Evolutionary conservation across 371 early-diverging fungal genomes (phyloP).

Genomic region (Funneliformis caledonium): DNA sequence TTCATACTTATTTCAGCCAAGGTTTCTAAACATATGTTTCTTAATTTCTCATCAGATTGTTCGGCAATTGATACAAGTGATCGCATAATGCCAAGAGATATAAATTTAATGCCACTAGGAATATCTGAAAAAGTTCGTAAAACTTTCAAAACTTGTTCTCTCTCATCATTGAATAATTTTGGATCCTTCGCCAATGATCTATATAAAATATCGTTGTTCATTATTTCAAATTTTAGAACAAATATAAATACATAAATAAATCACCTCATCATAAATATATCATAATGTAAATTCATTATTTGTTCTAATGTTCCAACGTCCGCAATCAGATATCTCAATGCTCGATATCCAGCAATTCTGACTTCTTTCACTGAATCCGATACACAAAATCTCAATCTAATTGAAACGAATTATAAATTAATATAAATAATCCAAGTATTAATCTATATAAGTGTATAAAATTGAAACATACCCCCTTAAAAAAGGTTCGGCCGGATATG

Average conservation of each 20-base stretch:
- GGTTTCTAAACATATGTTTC: constrained; percentile 77
- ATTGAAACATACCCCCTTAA: constrained; percentile 20
- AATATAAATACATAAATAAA: background rate
- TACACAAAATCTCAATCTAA: constrained; percentile 38
- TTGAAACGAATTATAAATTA: background rate
- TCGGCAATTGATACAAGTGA: constrained; percentile 80
- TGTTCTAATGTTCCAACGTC: constrained; percentile 27
- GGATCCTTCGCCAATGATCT: constrained; percentile 69
- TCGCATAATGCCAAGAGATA: constrained; percentile 72
- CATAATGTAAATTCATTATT: constrained; percentile 61
- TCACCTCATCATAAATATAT: constrained; percentile 70
- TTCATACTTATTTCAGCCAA: constrained; percentile 76
- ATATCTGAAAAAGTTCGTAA: constrained; percentile 65
- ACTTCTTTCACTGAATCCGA: constrained; percentile 39
- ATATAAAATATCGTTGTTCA: background rate
- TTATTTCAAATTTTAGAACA: background rate
- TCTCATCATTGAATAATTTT: constrained; percentile 66
- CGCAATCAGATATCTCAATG: constrained; percentile 33
- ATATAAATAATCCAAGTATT: background rate
- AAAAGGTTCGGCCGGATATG: constrained; percentile 34
- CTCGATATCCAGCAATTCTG: constrained; percentile 37
- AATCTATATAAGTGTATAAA: background rate
- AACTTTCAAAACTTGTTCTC: constrained; percentile 75
- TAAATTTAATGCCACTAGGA: constrained; percentile 60
- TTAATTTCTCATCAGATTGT: constrained; percentile 74